phyloP scores from a whole-genome alignment of 768 basidiomycete species.

The Cystoderma amianthinum region DNA sequence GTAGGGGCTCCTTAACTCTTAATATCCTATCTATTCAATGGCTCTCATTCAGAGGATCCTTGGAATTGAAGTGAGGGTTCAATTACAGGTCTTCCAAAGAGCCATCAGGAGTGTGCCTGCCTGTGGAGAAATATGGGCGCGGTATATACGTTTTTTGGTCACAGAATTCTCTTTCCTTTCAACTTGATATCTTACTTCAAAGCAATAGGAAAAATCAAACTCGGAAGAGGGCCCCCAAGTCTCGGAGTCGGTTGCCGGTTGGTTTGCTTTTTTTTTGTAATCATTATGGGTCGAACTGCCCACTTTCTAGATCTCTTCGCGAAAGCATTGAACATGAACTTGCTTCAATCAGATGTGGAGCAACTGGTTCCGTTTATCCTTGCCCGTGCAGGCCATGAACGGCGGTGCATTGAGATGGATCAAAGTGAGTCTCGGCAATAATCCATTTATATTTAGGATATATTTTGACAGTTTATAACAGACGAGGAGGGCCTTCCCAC shows the following conservation, averaged over 20 bases:
- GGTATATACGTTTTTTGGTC: conserved; percentile 69
- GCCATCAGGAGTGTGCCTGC: conserved; percentile 69
- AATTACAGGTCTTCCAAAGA: conserved; percentile 39
- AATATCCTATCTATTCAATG: too few relatives aligned
- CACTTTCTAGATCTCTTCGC: conserved; percentile 43
- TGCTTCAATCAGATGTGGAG: conserved; percentile 54
- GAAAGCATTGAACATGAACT: conserved; percentile 45
- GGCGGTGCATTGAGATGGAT: conserved; percentile 41
- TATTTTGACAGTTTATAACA: neutral
- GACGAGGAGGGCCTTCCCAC: conserved; percentile 44
- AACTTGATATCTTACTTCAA: conserved; percentile 7
- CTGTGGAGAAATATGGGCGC: conserved; percentile 74
- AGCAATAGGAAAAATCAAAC: conserved; percentile 15
- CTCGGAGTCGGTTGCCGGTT: conserved; percentile 22
- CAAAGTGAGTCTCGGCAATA: conserved; percentile 21
- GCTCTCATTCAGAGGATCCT: conserved; percentile 33
- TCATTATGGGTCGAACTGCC: neutral
- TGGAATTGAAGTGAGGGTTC: conserved; percentile 31
- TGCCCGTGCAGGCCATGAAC: conserved; percentile 61
- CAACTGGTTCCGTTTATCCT: conserved; percentile 58
- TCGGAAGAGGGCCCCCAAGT: conserved; percentile 22
- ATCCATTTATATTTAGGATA: conserved; percentile 2
- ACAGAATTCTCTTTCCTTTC: conserved; percentile 11
- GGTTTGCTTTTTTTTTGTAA: conserved; percentile 8
- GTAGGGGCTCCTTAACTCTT: conserved; percentile 32